These are phyloP conservation scores for Bruguiera sexangula DNA, from an alignment of 345 rosid species.

Conservation along the genomic window DNA sequence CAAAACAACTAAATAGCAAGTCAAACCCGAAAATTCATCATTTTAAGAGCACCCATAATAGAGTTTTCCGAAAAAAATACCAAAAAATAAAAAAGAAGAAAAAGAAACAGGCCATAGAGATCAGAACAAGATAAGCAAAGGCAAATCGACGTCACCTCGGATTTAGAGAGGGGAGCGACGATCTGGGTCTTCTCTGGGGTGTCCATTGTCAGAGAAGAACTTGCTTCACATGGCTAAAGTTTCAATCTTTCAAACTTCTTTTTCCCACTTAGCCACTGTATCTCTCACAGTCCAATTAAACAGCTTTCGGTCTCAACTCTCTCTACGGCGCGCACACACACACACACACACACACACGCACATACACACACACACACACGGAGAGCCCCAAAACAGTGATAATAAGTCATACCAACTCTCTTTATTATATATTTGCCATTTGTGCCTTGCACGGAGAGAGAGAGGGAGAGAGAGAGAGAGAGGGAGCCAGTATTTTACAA, in stretches of 20 bases:
- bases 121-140: neutral
- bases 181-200: conserved; percentile 68
- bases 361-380: conserved; percentile 22
- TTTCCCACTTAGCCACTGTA: neutral
- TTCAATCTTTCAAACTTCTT: neutral
- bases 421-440: conserved; percentile 4
- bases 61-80: too few relatives aligned
- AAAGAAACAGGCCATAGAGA: neutral
- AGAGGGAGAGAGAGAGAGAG: too few relatives aligned
- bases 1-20: neutral
- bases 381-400: conserved; percentile 6
- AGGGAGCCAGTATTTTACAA: too few relatives aligned
- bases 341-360: conserved; percentile 22
- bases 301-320: conserved; percentile 2
- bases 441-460: neutral
- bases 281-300: neutral
- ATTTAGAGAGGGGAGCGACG: conserved; percentile 61
- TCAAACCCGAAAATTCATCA: too few relatives aligned
- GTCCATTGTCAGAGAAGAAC: conserved; percentile 49
- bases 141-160: conserved; percentile 49
- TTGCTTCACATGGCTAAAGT: conserved; percentile 18
- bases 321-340: conserved; percentile 22
- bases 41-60: too few relatives aligned
- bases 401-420: conserved; percentile 28
- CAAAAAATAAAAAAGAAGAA: neutral